phyloP scores from a whole-genome alignment of 805 yeast genomes.

The Naumovozyma dairenensis region DNA sequence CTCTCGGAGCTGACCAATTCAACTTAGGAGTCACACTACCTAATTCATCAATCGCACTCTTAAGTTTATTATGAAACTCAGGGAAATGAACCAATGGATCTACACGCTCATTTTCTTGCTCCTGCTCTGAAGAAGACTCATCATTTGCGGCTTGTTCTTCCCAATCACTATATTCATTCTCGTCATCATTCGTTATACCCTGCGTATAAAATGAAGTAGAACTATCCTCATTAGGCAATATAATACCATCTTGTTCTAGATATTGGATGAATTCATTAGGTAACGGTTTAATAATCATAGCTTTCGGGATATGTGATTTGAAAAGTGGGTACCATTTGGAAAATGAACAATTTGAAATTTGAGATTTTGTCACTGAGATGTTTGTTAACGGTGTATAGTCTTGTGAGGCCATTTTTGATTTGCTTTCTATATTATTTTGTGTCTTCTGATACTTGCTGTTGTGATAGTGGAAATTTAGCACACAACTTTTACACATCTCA shows the following conservation, averaged over 20 bases:
- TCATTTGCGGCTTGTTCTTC: constrained; percentile 37
- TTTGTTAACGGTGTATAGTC: constrained; percentile 18
- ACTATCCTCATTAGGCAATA: constrained; percentile 39
- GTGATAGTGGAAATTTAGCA: too few relatives aligned
- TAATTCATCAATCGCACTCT: constrained; percentile 35
- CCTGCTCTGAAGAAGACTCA: constrained; percentile 15
- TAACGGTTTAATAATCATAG: constrained; percentile 45
- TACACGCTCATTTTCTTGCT: constrained; percentile 7
- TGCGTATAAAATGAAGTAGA: constrained; percentile 28
- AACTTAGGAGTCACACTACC: constrained; percentile 76
- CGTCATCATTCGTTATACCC: constrained; percentile 34
- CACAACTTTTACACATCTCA: too few relatives aligned
- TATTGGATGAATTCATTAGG: constrained; percentile 52
- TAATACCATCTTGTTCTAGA: constrained; percentile 58
- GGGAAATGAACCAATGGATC: constrained; percentile 45
- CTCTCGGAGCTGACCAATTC: constrained; percentile 97
- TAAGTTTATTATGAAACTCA: constrained; percentile 49
- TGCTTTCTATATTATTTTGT: too few relatives aligned
- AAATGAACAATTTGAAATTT: constrained; percentile 43
- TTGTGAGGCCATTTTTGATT: too few relatives aligned
- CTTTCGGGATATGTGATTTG: constrained; percentile 38
- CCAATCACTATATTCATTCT: constrained; percentile 71
- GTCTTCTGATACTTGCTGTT: too few relatives aligned
- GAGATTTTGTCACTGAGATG: constrained; percentile 29
- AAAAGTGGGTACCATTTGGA: constrained; percentile 53